A percentile compares a stretch with the other conserved stretches of the same genome.
These are phyloP conservation scores for Phanerochaete carnosa DNA, from an alignment of 768 basidiomycete genomes.

Conservation along the genomic window DNA sequence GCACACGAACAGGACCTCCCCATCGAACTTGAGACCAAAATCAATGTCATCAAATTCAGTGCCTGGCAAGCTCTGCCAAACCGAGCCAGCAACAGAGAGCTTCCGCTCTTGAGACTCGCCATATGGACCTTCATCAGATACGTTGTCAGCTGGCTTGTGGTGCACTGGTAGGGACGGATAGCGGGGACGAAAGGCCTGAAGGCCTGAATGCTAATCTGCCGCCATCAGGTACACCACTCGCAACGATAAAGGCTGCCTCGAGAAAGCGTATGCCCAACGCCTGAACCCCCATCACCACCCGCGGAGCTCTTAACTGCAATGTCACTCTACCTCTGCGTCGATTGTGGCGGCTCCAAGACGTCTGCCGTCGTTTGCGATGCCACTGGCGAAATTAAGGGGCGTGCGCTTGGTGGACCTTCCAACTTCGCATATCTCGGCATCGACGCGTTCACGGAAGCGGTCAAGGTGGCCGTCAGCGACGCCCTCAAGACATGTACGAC, in stretches of 20 bases:
- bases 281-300: background rate
- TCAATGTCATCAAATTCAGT: background rate
- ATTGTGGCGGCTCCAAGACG: slow-evolving; percentile 90
- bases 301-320: slow-evolving; percentile 12
- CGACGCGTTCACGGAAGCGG: slow-evolving; percentile 52
- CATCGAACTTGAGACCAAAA: background rate
- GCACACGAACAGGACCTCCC: no score
- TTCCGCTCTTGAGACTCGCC: background rate
- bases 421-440: slow-evolving; percentile 80
- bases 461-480: slow-evolving; percentile 47
- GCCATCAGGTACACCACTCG: background rate
- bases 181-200: background rate
- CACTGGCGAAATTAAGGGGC: slow-evolving; percentile 59
- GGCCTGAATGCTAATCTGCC: background rate
- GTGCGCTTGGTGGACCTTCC: slow-evolving; percentile 72
- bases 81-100: background rate
- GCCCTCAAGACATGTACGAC: slow-evolving; percentile 50
- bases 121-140: background rate
- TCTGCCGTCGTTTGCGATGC: slow-evolving; percentile 63
- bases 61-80: background rate
- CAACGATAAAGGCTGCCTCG: background rate
- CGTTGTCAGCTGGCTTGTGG: background rate
- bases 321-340: slow-evolving; percentile 70
- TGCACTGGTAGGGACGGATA: background rate
- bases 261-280: background rate